Conservation (phyloP, 2,329 filamentous ascomycete genomes). For the Aspergillus melleus region DNA sequence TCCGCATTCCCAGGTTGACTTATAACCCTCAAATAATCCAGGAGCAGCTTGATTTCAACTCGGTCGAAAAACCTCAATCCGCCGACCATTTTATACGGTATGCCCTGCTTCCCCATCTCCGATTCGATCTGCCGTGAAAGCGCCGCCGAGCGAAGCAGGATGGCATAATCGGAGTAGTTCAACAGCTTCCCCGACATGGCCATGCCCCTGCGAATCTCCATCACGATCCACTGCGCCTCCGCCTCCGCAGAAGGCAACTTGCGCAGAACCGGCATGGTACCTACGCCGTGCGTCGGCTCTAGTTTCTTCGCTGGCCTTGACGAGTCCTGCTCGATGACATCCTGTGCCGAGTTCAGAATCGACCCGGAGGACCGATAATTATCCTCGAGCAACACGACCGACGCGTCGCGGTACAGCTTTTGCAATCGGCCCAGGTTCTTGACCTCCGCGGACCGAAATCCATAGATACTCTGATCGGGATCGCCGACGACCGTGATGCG, state of each 20-base stretch:
- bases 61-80: constrained; percentile 91
- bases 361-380: constrained; percentile 91
- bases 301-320: constrained; percentile 77
- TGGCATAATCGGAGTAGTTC: constrained; percentile 74
- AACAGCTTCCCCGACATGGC: constrained; percentile 73
- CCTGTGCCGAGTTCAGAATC: constrained; percentile 76
- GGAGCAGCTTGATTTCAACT: constrained; percentile 78
- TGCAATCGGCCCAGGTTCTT: constrained; percentile 81
- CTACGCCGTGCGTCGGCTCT: constrained; percentile 75
- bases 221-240: constrained; percentile 86
- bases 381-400: constrained; percentile 83
- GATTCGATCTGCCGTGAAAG: constrained; percentile 85
- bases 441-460: constrained; percentile 90
- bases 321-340: constrained; percentile 87
- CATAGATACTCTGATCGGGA: constrained; percentile 97
- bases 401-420: constrained; percentile 71
- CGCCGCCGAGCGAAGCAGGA: constrained; percentile 80
- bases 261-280: constrained; percentile 77
- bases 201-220: constrained; percentile 72
- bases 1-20: constrained; percentile 86
- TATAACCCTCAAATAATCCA: constrained; percentile 86
- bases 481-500: constrained; percentile 95
- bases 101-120: constrained; percentile 73
- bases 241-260: constrained; percentile 66
- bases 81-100: constrained; percentile 90